phyloP scores from a whole-genome alignment of 2,329 filamentous ascomycete genomes.

The Sarocladium brachiariae region DNA sequence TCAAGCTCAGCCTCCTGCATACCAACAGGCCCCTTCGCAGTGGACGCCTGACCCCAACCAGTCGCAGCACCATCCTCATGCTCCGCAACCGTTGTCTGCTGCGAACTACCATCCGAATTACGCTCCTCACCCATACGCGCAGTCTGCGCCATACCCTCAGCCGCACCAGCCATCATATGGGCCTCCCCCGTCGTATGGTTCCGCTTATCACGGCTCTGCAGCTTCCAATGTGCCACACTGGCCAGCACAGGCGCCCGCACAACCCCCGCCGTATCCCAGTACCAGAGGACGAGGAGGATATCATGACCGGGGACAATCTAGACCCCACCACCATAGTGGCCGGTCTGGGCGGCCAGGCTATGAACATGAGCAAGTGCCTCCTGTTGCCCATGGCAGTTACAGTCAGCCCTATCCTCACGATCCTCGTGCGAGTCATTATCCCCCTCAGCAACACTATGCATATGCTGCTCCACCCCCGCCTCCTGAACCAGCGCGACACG shows the following conservation, averaged over 20 bases:
- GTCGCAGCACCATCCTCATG: conserved; percentile 33
- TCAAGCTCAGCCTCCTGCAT: conserved; percentile 22
- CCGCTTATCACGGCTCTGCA: conserved; percentile 29
- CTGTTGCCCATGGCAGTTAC: conserved; percentile 27
- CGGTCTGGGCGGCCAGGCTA: not conserved
- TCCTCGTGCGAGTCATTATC: conserved; percentile 27
- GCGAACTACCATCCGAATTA: conserved; percentile 55
- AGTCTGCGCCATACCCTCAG: not conserved
- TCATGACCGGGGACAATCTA: conserved; percentile 36
- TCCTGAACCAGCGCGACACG: conserved; percentile 25
- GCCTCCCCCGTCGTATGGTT: conserved; percentile 29
- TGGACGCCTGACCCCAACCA: conserved; percentile 33
- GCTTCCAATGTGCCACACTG: conserved; percentile 28
- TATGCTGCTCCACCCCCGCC: conserved; percentile 35
- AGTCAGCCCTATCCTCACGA: conserved; percentile 34
- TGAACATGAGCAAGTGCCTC: conserved; percentile 12
- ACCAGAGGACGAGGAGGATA: conserved; percentile 37
- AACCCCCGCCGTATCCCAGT: conserved; percentile 29
- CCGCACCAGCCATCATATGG: conserved; percentile 37
- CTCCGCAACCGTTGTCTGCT: conserved; percentile 40
- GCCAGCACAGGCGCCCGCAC: conserved; percentile 26
- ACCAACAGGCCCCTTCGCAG: conserved; percentile 15
- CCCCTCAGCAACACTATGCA: conserved; percentile 27
- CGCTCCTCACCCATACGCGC: conserved; percentile 43
- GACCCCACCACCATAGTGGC: conserved; percentile 11